Percentiles rank a stretch among this genome's conserved stretches.
Conservation (phyloP, 495 filamentous ascomycete species). For the Cercophora sp. region DNA sequence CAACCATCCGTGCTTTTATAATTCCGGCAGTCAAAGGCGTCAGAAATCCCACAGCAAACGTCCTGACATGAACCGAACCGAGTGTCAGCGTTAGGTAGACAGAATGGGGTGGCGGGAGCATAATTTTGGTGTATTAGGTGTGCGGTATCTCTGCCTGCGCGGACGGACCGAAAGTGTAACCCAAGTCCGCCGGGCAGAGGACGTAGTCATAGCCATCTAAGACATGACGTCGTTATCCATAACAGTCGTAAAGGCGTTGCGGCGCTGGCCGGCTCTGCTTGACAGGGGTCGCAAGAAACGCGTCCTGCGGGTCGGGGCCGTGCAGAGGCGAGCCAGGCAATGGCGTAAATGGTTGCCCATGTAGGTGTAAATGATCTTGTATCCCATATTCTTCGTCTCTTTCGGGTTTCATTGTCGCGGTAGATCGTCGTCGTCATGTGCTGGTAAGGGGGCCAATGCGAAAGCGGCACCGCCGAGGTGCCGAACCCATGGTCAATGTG, state of each 20-base stretch:
- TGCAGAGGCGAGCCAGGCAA: conserved; percentile 11
- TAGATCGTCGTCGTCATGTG: conserved; percentile 27
- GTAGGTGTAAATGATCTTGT: conserved; percentile 29
- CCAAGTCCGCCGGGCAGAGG: conserved; percentile 16
- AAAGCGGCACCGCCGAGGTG: too few species aligned
- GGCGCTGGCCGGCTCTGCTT: conserved; percentile 1
- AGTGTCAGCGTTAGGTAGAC: neutral
- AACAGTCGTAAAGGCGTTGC: conserved; percentile 32
- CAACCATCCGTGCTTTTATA: too few species aligned
- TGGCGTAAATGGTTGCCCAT: conserved; percentile 35
- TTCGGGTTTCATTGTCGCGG: conserved; percentile 21
- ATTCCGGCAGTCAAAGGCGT: neutral
- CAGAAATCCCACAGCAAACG: too few species aligned
- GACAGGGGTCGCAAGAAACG: neutral
- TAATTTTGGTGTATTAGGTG: conserved; percentile 17
- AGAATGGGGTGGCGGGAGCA: neutral
- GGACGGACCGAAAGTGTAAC: conserved; percentile 7
- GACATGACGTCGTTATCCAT: conserved; percentile 40
- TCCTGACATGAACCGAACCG: too few species aligned
- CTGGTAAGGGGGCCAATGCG: too few species aligned
- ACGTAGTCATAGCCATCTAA: conserved; percentile 34
- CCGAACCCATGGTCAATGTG: too few species aligned
- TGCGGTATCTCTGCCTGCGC: conserved; percentile 16
- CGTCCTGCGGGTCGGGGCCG: neutral
- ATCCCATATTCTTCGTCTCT: conserved; percentile 29